Percentiles rank a stretch among this genome's conserved stretches.
phyloP scores from a whole-genome alignment of 768 basidiomycete genomes.

The Pulveroboletus frians region DNA sequence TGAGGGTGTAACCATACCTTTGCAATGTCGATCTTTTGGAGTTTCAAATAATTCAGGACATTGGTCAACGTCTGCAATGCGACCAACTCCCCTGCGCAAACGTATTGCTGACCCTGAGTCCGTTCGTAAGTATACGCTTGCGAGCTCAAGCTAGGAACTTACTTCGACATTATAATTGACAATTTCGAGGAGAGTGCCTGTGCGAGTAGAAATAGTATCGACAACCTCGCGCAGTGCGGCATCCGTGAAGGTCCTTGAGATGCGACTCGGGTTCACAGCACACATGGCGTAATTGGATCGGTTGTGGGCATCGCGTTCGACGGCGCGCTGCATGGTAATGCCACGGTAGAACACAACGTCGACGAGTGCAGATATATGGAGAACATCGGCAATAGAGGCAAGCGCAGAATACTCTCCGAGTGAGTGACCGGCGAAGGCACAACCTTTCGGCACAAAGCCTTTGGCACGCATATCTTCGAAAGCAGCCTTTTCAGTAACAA shows the following conservation, averaged over 20 bases:
- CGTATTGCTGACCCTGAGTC: conserved; percentile 94
- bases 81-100: conserved; percentile 94
- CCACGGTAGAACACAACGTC: conserved; percentile 99
- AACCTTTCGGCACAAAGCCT: conserved; percentile 88
- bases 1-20: conserved; percentile 46
- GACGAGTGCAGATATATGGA: conserved; percentile 90
- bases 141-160: conserved; percentile 12
- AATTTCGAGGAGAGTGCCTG: conserved; percentile 86
- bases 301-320: conserved; percentile 89
- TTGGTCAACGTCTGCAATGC: conserved; percentile 93
- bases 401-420: conserved; percentile 98
- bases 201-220: conserved; percentile 75
- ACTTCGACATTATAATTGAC: conserved; percentile 97
- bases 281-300: conserved; percentile 99
- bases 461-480: conserved; percentile 98
- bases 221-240: conserved; percentile 96
- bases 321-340: conserved; percentile 99
- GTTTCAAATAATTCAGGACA: conserved; percentile 92
- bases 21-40: conserved; percentile 90
- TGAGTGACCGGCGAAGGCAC: conserved; percentile 96
- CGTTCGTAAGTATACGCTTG: conserved; percentile 1
- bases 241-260: conserved; percentile 92
- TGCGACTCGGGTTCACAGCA: conserved; percentile 95
- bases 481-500: conserved; percentile 96
- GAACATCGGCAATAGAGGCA: conserved; percentile 94